Conservation (phyloP, 2,329 filamentous ascomycete genomes). For the Diatrype stigma region DNA sequence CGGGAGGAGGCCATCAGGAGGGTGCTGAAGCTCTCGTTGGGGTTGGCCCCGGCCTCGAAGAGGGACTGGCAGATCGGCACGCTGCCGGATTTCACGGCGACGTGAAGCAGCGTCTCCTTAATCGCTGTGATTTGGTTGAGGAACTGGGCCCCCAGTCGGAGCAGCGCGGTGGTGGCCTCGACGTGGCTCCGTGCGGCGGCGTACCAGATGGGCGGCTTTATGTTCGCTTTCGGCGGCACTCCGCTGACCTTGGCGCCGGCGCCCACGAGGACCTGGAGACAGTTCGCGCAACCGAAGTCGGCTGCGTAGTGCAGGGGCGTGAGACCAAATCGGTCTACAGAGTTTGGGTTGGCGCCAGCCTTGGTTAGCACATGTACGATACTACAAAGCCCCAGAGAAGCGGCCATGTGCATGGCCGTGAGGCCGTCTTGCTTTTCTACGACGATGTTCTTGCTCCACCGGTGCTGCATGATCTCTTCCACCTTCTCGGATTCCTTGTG, state of each 20-base stretch:
- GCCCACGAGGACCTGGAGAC: conserved; percentile 4
- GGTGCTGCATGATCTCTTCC: conserved; percentile 7
- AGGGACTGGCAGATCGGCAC: conserved; percentile 3
- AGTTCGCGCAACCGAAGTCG: conserved; percentile 8
- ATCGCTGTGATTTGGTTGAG: conserved; percentile 2
- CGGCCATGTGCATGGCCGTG: conserved; percentile 9
- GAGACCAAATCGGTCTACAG: conserved; percentile 1
- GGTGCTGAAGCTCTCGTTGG: conserved; percentile 2
- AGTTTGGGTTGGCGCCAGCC: conserved; percentile 6
- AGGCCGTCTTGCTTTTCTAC: conserved; percentile 7
- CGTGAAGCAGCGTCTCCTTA: conserved; percentile 7
- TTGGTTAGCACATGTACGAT: conserved; percentile 7
- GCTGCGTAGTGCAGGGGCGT: conserved; percentile 11
- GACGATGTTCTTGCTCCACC: conserved; percentile 8
- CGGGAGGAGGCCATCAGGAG: neutral
- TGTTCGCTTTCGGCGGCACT: conserved; percentile 1
- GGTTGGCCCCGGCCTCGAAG: conserved; percentile 4
- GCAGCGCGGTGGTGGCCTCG: conserved; percentile 2
- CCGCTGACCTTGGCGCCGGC: conserved; percentile 4
- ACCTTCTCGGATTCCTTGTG: conserved; percentile 5
- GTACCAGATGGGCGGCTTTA: conserved; percentile 8
- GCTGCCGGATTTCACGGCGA: conserved; percentile 5
- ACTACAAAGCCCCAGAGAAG: conserved; percentile 6
- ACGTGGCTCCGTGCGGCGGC: conserved; percentile 5
- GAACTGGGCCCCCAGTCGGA: conserved; percentile 5